Evolutionary conservation across 805 yeast genomes (phyloP).

Genomic region (Starmerella apis): DNA sequence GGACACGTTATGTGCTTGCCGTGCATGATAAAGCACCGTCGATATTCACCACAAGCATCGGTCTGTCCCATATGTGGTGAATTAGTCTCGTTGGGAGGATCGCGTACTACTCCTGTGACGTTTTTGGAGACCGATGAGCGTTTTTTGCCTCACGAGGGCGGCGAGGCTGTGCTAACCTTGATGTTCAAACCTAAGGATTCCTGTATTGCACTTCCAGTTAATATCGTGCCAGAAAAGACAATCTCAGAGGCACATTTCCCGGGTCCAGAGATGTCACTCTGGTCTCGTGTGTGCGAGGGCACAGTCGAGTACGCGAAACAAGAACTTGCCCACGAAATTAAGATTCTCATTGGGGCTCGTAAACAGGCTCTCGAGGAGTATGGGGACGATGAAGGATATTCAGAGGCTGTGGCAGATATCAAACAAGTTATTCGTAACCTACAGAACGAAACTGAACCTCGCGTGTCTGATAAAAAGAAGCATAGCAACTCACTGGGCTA

Average conservation of each 20-base stretch:
- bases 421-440: conserved; percentile 9
- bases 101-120: conserved; percentile 18
- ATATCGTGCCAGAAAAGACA: conserved; percentile 1
- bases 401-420: conserved; percentile 16
- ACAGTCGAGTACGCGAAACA: conserved; percentile 43
- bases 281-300: conserved; percentile 60
- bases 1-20: conserved; percentile 86
- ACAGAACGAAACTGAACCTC: not conserved
- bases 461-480: not conserved
- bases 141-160: conserved; percentile 23
- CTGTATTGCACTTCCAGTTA: conserved; percentile 16
- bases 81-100: conserved; percentile 9
- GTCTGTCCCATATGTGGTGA: conserved; percentile 26
- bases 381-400: conserved; percentile 23
- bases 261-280: conserved; percentile 36
- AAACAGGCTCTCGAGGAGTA: conserved; percentile 39
- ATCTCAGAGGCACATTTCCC: conserved; percentile 21
- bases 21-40: conserved; percentile 65
- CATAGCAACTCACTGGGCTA: not conserved
- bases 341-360: conserved; percentile 40
- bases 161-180: conserved; percentile 22
- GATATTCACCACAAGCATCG: conserved; percentile 28
- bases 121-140: conserved; percentile 18
- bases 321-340: conserved; percentile 52
- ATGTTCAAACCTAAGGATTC: conserved; percentile 17